A percentile compares a stretch with the other conserved stretches of the same genome.
phyloP scores from a whole-genome alignment of 805 yeast species.

The Cyberlindnera bimundalis region DNA sequence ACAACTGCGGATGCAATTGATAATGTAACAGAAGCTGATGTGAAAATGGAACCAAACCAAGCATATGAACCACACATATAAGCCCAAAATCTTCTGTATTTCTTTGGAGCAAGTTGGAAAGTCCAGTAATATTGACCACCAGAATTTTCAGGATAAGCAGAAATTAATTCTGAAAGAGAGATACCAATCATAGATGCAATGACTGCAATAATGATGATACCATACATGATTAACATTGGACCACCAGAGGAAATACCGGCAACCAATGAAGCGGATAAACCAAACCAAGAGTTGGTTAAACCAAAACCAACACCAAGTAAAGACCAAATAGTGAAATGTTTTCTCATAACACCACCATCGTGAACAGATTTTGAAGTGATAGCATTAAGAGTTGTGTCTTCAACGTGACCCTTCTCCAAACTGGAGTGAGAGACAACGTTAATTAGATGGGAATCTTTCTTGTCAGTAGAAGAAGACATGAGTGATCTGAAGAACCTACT shows the following conservation, averaged over 20 bases:
- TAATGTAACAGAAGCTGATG: conserved; percentile 56
- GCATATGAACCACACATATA: conserved; percentile 60
- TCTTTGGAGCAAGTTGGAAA: conserved; percentile 46
- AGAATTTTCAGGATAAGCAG: conserved; percentile 49
- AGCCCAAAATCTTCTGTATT: conserved; percentile 37
- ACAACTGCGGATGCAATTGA: conserved; percentile 49
- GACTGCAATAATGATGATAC: conserved; percentile 47
- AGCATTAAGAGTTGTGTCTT: conserved; percentile 11
- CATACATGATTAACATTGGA: conserved; percentile 54
- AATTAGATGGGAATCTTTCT: conserved; percentile 6
- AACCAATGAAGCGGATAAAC: conserved; percentile 52
- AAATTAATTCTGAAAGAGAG: conserved; percentile 50
- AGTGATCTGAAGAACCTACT: conserved; percentile 6
- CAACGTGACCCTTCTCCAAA: conserved; percentile 15
- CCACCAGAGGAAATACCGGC: conserved; percentile 58
- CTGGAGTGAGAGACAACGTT: conserved; percentile 4
- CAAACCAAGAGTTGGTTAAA: conserved; percentile 59
- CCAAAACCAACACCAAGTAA: conserved; percentile 59
- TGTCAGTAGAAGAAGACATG: conserved; percentile 9
- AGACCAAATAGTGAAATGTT: conserved; percentile 42
- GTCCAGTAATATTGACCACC: conserved; percentile 64
- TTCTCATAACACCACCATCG: conserved; percentile 17
- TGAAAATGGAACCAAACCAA: conserved; percentile 59
- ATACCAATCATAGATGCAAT: conserved; percentile 46
- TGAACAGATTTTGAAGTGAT: conserved; percentile 9